Evolutionary conservation across 1,284 basidiomycete species (phyloP).

Genomic region (Ceratobasidium sp.): DNA sequence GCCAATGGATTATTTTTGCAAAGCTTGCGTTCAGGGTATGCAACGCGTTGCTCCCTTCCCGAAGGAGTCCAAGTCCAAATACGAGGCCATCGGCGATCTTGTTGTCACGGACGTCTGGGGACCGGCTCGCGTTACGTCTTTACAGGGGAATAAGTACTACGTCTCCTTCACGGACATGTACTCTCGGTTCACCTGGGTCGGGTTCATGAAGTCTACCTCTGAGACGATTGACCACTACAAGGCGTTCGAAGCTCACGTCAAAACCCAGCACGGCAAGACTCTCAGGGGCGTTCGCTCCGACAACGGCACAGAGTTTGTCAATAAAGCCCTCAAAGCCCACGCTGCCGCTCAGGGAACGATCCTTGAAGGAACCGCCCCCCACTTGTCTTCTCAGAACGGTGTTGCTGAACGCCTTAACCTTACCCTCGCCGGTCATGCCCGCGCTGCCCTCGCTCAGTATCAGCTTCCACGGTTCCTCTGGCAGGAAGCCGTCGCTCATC

Average conservation of each 20-base stretch:
- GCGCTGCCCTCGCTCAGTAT: background rate
- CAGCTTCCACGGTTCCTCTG: background rate
- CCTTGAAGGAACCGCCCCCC: slow-evolving; percentile 45
- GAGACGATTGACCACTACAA: background rate
- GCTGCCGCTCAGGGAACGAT: background rate
- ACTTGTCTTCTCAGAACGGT: slow-evolving; percentile 54
- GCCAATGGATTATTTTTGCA: background rate
- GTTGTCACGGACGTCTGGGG: slow-evolving; percentile 9
- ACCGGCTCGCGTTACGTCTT: background rate
- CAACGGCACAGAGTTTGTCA: background rate
- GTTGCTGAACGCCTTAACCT: slow-evolving; percentile 54
- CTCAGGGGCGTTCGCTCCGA: background rate
- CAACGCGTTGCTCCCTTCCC: background rate
- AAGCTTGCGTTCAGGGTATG: slow-evolving; percentile 12
- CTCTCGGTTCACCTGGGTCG: background rate
- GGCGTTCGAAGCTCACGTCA: background rate
- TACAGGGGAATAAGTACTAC: background rate
- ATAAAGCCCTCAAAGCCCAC: background rate
- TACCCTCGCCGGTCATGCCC: slow-evolving; percentile 27
- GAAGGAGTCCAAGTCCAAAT: background rate
- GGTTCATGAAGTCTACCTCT: background rate
- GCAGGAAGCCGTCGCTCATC: slow-evolving; percentile 29
- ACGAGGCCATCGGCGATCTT: background rate
- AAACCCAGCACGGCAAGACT: background rate
- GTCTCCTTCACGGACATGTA: background rate